phyloP scores from a whole-genome alignment of 2,329 filamentous ascomycete species.

The Penicillium sumatraense region DNA sequence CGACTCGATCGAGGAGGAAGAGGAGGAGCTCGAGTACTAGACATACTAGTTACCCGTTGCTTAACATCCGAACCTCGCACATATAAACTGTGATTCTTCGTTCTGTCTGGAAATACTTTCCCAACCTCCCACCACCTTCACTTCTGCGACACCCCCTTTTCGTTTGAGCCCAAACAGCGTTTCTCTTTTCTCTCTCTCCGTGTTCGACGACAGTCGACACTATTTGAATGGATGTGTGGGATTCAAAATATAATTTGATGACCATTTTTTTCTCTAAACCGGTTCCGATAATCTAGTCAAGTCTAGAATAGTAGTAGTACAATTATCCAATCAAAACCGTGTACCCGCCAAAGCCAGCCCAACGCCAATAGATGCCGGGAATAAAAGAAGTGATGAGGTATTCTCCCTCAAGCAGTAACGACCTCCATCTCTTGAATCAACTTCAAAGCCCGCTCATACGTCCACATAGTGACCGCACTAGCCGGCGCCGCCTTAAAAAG shows the following conservation, averaged over 20 bases:
- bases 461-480: conserved; percentile 92
- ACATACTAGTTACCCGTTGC: conserved; percentile 6
- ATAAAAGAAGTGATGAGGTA: background rate
- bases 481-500: conserved; percentile 92
- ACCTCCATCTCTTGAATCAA: conserved; percentile 54
- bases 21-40: conserved; percentile 50
- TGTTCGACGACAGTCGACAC: conserved; percentile 11
- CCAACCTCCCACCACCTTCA: background rate
- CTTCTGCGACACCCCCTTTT: conserved; percentile 12
- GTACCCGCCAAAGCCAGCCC: background rate
- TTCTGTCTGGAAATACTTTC: conserved; percentile 13
- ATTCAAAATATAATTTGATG: conserved; percentile 7
- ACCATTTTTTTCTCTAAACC: conserved; percentile 8
- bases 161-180: conserved; percentile 19
- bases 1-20: conserved; percentile 67
- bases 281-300: background rate
- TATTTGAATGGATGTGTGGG: conserved; percentile 4
- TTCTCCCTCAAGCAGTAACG: conserved; percentile 4
- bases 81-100: conserved; percentile 9
- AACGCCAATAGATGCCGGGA: conserved; percentile 5
- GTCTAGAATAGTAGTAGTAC: background rate
- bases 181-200: conserved; percentile 1
- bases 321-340: background rate
- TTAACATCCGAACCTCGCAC: conserved; percentile 1
- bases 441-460: conserved; percentile 77